Percentiles rank a stretch among this genome's conserved stretches.
These are phyloP conservation scores for Pezicula carpinea DNA, from an alignment of 2,329 filamentous ascomycete genomes.

Conservation along the genomic window DNA sequence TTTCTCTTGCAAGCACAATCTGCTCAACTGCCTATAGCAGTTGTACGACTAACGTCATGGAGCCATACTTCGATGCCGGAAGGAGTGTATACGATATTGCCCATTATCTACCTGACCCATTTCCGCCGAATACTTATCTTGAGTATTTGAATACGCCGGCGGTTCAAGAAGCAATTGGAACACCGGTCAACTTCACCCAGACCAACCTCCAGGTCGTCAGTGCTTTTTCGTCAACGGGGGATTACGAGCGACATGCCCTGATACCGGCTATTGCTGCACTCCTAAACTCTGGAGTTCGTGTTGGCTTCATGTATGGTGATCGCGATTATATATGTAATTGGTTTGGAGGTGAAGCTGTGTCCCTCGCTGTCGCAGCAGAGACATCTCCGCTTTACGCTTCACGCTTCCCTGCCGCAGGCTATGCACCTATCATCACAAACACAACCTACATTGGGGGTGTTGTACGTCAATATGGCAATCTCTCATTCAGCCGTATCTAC, in stretches of 20 bases:
- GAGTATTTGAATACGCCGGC: constrained; percentile 62
- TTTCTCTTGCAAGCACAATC: constrained; percentile 27
- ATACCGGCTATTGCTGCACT: constrained; percentile 55
- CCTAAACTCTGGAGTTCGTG: constrained; percentile 57
- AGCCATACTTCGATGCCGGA: constrained; percentile 28
- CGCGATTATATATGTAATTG: constrained; percentile 63
- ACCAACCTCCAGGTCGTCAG: constrained; percentile 40
- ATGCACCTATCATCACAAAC: constrained; percentile 67
- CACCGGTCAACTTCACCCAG: constrained; percentile 55
- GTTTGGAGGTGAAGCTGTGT: constrained; percentile 72
- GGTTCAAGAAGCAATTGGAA: constrained; percentile 56
- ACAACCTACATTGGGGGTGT: constrained; percentile 64
- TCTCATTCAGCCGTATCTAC: constrained; percentile 63
- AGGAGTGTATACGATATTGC: constrained; percentile 33
- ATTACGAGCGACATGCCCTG: constrained; percentile 60
- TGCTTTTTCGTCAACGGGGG: constrained; percentile 47
- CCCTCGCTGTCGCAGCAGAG: constrained; percentile 53
- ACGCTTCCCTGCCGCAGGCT: constrained; percentile 62
- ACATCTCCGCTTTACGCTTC: constrained; percentile 42
- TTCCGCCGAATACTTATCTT: constrained; percentile 55
- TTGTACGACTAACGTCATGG: constrained; percentile 30
- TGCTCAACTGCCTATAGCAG: constrained; percentile 29
- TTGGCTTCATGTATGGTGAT: constrained; percentile 68
- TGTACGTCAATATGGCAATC: constrained; percentile 72
- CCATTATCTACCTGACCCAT: constrained; percentile 45